These are phyloP conservation scores for Ogataea pilisensis DNA, from an alignment of 805 yeast genomes.

Conservation along the genomic window DNA sequence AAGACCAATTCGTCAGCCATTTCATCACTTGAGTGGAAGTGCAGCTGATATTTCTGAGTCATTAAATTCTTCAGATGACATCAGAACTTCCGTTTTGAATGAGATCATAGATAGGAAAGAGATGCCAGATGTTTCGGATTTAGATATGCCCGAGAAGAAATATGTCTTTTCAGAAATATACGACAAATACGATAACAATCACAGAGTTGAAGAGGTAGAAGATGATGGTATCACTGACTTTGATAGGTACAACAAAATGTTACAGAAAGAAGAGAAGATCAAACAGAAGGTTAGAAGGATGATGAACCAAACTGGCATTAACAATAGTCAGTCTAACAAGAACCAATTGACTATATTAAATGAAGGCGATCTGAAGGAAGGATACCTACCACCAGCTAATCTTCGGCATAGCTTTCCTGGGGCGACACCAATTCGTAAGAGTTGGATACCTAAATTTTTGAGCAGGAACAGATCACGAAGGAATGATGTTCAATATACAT, in stretches of 20 bases:
- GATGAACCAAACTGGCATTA: slow-evolving; percentile 5
- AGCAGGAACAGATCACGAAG: neutral
- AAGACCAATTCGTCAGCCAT: too few relatives aligned
- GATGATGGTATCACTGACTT: slow-evolving; percentile 23
- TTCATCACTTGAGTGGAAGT: neutral
- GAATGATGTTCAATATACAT: neutral
- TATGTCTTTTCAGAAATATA: slow-evolving; percentile 24
- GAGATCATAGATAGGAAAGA: slow-evolving; percentile 20
- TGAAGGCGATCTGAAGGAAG: slow-evolving; percentile 20
- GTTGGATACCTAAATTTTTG: slow-evolving; percentile 2
- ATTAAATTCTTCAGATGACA: slow-evolving; percentile 5
- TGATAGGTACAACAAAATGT: slow-evolving; percentile 23
- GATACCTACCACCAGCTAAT: slow-evolving; percentile 11
- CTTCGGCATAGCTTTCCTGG: neutral
- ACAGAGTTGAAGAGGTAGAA: neutral
- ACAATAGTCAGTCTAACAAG: neutral
- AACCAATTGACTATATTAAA: slow-evolving; percentile 16
- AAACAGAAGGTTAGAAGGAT: slow-evolving; percentile 15
- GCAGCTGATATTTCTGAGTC: neutral
- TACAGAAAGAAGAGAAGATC: slow-evolving; percentile 25
- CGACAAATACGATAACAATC: slow-evolving; percentile 13
- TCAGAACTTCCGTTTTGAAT: slow-evolving; percentile 22
- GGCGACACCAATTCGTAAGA: slow-evolving; percentile 1
- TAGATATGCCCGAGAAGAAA: slow-evolving; percentile 9
- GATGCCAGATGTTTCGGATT: neutral